Percentiles rank a stretch among this genome's conserved stretches.
Evolutionary conservation across 2,329 filamentous ascomycete genomes (phyloP).

Genomic region (Penicillium glabrum): DNA sequence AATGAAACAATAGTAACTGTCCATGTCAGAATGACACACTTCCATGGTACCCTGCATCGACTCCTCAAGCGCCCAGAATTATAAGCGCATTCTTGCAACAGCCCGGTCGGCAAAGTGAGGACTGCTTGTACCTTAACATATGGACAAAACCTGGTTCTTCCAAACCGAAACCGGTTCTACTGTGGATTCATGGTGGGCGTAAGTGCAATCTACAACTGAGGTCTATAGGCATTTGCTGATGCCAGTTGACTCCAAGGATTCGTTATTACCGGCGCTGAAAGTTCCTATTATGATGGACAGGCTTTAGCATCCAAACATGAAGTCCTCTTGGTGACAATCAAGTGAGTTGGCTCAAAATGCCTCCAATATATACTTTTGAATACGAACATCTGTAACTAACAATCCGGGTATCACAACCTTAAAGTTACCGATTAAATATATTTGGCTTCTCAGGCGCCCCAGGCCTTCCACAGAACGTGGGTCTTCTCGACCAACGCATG

Average conservation of each 20-base stretch:
- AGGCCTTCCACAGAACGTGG: slow-evolving; percentile 44
- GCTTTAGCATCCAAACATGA: slow-evolving; percentile 38
- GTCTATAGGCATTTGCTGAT: not conserved
- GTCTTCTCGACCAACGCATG: slow-evolving; percentile 54
- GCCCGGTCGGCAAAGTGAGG: slow-evolving; percentile 31
- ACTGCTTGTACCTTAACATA: slow-evolving; percentile 39
- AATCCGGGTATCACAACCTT: not conserved
- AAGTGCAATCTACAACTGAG: not conserved
- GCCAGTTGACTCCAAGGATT: slow-evolving; percentile 27
- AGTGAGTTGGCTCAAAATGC: slow-evolving; percentile 12
- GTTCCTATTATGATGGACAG: slow-evolving; percentile 38
- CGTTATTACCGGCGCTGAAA: slow-evolving; percentile 34
- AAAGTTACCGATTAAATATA: slow-evolving; percentile 40
- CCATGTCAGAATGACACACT: slow-evolving; percentile 17
- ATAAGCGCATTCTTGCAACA: slow-evolving; percentile 21
- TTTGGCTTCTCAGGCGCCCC: slow-evolving; percentile 44
- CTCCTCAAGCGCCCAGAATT: slow-evolving; percentile 19
- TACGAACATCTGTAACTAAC: not conserved
- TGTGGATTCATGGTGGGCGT: slow-evolving; percentile 43
- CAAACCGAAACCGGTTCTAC: slow-evolving; percentile 37
- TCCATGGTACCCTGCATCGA: slow-evolving; percentile 22
- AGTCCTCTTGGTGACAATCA: slow-evolving; percentile 45
- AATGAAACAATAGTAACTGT: slow-evolving; percentile 20
- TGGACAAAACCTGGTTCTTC: slow-evolving; percentile 25
- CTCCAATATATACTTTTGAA: not conserved